Evolutionary conservation across 805 yeast genomes (phyloP), one percentile per base, ranked within the genome.

Genomic region (Starmerella ratchasimensis): DNA sequence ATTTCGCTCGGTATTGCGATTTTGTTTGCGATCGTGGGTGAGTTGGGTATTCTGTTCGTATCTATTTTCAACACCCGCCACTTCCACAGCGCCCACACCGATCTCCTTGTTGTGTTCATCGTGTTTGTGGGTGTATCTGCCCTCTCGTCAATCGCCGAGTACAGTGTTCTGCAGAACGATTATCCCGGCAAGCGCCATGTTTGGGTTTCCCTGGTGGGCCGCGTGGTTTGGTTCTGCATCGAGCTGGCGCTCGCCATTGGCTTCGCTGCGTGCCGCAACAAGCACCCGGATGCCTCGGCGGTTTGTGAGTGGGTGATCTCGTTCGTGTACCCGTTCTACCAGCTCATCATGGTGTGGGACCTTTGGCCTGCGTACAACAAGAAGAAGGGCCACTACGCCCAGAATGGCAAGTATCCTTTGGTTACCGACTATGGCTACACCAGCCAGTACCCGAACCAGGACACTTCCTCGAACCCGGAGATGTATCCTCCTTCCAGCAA

Each of bases 231-330:
- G 94, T 59, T 80, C 21, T 40, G 67, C 2, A 54, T 67, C 16
- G 90, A 93, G 2, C 62, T 76, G 14, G 72, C 63, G 0, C 68
- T 81, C 52, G 94, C 88, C 3, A 58, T 78, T 22, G 66, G 71
- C 23, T 88, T 82, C 47, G 65, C 56, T 3, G 36, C 46, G 13
- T 34, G 41, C 25, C 50, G 58, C 33, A 51, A 54, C 54, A 54
- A 55, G 8, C 63, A 65, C 24, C 49, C 58, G 29, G 61, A 68
- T 45, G 68, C 69, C 3, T 60, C 67, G 27, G 83, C 84, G 0
- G 62, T 65, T 15, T 72, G 78, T 54, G 97, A 88, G 59, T 88
- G 97, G 97, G 55, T 74, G 3, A 58, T 86, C 28, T 75, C 88
- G 8, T 86, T 76, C 60, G 77, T 82, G 74, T 86, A 80, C 55